These are phyloP conservation scores for Russula abietina DNA, from an alignment of 768 basidiomycete species.

Conservation along the genomic window DNA sequence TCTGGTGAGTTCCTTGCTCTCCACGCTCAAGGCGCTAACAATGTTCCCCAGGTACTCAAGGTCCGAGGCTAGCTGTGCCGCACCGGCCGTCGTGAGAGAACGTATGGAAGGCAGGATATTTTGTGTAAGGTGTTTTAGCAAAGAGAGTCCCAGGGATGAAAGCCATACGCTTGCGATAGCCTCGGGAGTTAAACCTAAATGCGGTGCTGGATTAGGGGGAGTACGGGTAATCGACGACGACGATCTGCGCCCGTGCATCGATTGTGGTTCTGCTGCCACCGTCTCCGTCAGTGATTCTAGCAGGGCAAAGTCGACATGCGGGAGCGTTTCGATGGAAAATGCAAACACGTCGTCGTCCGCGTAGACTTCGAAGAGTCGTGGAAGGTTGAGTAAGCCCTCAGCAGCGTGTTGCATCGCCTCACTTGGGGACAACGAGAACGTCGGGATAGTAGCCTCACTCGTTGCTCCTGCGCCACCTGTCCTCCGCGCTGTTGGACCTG, in stretches of 20 bases:
- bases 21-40: constrained; percentile 83
- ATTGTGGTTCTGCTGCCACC: constrained; percentile 23
- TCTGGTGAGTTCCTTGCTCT: constrained; percentile 67
- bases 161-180: constrained; percentile 88
- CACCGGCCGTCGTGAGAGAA: constrained; percentile 56
- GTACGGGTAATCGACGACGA: constrained; percentile 28
- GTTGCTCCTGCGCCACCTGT: constrained; percentile 37
- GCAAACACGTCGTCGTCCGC: constrained; percentile 86
- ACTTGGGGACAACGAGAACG: constrained; percentile 88
- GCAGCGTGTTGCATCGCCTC: constrained; percentile 83
- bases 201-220: constrained; percentile 4
- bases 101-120: constrained; percentile 67
- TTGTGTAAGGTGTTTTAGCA: constrained; percentile 66
- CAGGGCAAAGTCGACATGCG: constrained; percentile 55
- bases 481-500: constrained; percentile 43
- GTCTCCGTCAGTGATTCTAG: constrained; percentile 44
- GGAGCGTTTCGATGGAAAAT: constrained; percentile 81
- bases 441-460: constrained; percentile 66
- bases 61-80: constrained; percentile 81
- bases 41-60: constrained; percentile 88
- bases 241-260: constrained; percentile 34
- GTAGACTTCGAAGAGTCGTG: constrained; percentile 90
- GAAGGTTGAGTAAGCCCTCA: constrained; percentile 91
- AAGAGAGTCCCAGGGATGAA: constrained; percentile 76
- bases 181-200: constrained; percentile 52